phyloP scores from a whole-genome alignment of 2,329 filamentous ascomycete genomes.

The Penicillium sp. region DNA sequence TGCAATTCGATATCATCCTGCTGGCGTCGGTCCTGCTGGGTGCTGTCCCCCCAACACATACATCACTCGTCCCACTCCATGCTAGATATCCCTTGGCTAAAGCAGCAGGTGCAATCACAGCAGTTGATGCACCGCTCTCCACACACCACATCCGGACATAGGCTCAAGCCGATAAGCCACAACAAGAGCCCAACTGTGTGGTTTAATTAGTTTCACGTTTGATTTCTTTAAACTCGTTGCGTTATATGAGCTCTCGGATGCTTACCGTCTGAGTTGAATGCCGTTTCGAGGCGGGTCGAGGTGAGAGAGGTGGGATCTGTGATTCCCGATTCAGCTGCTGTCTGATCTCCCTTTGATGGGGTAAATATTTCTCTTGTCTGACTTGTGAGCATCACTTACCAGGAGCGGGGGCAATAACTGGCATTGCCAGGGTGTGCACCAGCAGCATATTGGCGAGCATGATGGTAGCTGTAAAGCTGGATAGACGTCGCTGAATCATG shows the following conservation, averaged over 20 bases:
- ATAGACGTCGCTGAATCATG: not conserved
- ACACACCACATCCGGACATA: no score
- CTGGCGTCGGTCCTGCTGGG: no score
- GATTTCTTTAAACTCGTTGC: no score
- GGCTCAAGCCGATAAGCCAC: no score
- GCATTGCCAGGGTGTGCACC: not conserved
- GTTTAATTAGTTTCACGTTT: no score
- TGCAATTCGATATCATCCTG: no score
- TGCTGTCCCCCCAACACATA: no score
- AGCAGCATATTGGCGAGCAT: not conserved
- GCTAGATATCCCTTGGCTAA: no score
- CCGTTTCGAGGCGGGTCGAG: not conserved
- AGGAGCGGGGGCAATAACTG: not conserved
- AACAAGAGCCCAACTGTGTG: no score
- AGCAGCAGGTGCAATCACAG: no score
- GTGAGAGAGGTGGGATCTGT: not conserved
- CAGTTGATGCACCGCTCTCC: no score
- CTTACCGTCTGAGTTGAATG: not conserved
- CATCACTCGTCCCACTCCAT: no score
- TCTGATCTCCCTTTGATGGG: not conserved
- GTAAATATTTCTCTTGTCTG: not conserved
- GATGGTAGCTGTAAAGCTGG: not conserved
- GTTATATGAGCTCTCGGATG: not conserved
- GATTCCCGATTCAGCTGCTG: not conserved
- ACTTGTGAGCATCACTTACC: not conserved